Evolutionary conservation across 1,139 yeast species (phyloP), one percentile per base, ranked within the genome.

Genomic region (Pichia norvegensis): DNA sequence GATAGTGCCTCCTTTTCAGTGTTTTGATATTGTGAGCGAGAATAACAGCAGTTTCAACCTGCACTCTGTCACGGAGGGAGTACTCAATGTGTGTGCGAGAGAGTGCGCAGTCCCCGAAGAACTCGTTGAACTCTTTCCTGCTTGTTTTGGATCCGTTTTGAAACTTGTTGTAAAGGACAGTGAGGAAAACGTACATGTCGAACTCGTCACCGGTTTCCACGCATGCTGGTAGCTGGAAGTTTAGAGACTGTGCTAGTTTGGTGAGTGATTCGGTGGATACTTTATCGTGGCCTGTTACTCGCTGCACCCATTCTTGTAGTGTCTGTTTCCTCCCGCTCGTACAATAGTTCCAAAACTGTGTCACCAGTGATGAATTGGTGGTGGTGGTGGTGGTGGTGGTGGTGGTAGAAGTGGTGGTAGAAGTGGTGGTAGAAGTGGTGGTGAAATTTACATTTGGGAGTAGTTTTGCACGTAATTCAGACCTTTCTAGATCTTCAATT

Each of bases 1-100:
- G 38, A 19, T 57, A 55, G 42, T 54, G 58, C 4, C 52, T 48
- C 19, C 40, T 42, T 41, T 61, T 56, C 37, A 53, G 39, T 16
- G 41, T 36, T 4, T 52, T 45, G 7, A 61, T 45, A n/a, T 55
- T 54, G 13, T 44, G 37, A 11, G 57, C 41, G 6, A 57, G 46
- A 11, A 53, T 47, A 9, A 60, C 36, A 41, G 61, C 60, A 20
- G 60, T 52, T 47, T 59, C 61, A 27, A 59, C 40, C 20, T 58
- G 50, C 5, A 54, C 44, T 37, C 49, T 53, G 21, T 52, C 25
- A 3, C 50, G 36, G 10, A 46, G 36, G 10, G 45, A 23, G 19
- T 47, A 46, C 13, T 45, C 22, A 4, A 35, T 33, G 16, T 36
- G 29, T 29, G 41, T 41, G 20, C 43, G 31, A 16, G 49, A 48